Evolutionary conservation across 768 basidiomycete genomes (phyloP).

Genomic region (Podaxis rugospora): DNA sequence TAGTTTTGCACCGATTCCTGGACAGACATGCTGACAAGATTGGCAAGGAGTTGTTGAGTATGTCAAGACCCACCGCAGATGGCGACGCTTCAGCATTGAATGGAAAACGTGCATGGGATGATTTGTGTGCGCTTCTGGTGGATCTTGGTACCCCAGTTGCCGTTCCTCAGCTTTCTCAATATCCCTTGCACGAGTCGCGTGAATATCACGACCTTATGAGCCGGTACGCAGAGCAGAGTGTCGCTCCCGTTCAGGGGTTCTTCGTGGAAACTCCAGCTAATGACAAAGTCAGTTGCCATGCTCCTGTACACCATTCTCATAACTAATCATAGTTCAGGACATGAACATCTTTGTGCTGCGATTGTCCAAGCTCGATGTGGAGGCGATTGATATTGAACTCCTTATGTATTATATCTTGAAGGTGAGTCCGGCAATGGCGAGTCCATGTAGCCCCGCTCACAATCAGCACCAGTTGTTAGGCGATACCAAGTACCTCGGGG

Average conservation of each 20-base stretch:
- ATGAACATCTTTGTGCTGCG: conserved; percentile 58
- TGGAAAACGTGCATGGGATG: conserved; percentile 84
- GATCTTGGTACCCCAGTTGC: conserved; percentile 71
- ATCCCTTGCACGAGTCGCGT: conserved; percentile 46
- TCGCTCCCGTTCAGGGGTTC: conserved; percentile 57
- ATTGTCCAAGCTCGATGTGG: conserved; percentile 70
- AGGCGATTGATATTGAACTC: conserved; percentile 73
- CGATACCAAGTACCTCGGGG: conserved; percentile 40
- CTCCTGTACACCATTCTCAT: neutral
- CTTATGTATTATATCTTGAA: conserved; percentile 77
- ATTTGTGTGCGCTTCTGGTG: conserved; percentile 71
- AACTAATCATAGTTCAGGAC: conserved; percentile 24
- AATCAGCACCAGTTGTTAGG: conserved; percentile 41
- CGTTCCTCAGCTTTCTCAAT: conserved; percentile 53
- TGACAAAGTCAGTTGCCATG: conserved; percentile 34
- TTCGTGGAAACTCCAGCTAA: conserved; percentile 49
- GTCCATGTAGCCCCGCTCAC: neutral
- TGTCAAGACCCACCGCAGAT: conserved; percentile 54
- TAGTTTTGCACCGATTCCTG: conserved; percentile 81
- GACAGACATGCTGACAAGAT: conserved; percentile 84
- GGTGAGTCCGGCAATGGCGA: conserved; percentile 27
- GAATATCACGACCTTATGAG: conserved; percentile 67
- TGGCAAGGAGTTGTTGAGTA: conserved; percentile 79
- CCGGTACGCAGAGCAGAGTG: conserved; percentile 56
- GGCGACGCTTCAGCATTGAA: conserved; percentile 47